Evolutionary conservation across 2,329 filamentous ascomycete genomes (phyloP), one percentile per base, ranked within the genome.

Genomic region (Talaromyces sp.): DNA sequence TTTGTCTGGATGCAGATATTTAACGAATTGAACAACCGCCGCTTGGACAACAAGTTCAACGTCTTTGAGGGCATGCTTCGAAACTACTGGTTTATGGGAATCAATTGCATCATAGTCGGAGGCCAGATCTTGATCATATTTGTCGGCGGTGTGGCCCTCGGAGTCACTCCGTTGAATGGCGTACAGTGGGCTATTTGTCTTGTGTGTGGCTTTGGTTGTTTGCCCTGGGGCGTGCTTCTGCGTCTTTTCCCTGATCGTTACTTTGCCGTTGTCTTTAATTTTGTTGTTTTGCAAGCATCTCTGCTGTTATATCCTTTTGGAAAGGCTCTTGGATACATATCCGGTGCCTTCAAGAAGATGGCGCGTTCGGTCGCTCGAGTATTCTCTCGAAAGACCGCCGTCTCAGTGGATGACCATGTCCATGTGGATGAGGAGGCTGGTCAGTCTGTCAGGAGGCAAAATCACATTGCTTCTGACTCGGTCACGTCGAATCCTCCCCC

Each of bases 1-100:
- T 98, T 98, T 73, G 94, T 97, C 59, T 98, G 94, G 94, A 97
- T 98, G 93, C 94, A 98, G 70, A 96, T 98, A 69, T 98, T 98
- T 81, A 98, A 98, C 77, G 90, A 96, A 73, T 91, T 96, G 85
- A 98, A 98, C 81, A 96, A 96, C 78, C 91, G 94, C 63, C 91
- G 94, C 12, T 83, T 98, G 60, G 94, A 98, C 75, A 98, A 98
- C 77, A 85, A 87, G 60, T 93, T 96, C 82, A 98, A 98, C 77
- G 92, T 98, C 65, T 94, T 98, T 64, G 94, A 97, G 73, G 92
- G 92, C 60, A 85, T 98, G 63, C 83, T 83, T 30, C 85, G 85
- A 72, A 98, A 98, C 75, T 89, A 84, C 78, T 96, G 96, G 82
- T 98, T 98, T 79, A 85, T 96, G 42, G 84, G 78, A 44, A 97